These are phyloP conservation scores for Tubosaeta sp. DNA, from an alignment of 768 basidiomycete species.

Conservation along the genomic window DNA sequence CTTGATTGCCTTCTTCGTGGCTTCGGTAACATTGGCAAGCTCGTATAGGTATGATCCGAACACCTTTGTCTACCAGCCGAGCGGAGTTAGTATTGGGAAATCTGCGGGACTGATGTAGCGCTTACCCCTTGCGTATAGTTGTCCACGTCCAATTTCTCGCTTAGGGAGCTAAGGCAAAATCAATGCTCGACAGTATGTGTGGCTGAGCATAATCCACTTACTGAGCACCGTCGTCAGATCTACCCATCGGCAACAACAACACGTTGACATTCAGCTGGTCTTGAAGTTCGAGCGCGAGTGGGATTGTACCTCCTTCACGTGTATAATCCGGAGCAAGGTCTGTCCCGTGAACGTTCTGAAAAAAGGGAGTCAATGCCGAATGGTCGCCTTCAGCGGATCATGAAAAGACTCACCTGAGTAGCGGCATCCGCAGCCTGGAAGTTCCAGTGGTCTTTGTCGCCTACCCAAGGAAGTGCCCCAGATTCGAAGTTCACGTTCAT, in stretches of 20 bases:
- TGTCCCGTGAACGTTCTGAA: background rate
- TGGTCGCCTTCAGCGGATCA: no score
- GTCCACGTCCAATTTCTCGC: slow-evolving; percentile 84
- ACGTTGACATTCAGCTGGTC: slow-evolving; percentile 76
- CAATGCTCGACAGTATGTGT: background rate
- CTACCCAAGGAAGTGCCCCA: slow-evolving; percentile 84
- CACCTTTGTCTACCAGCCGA: background rate
- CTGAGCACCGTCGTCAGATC: slow-evolving; percentile 91
- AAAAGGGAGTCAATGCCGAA: background rate
- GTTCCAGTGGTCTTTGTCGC: slow-evolving; percentile 79
- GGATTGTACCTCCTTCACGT: slow-evolving; percentile 85
- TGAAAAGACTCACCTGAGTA: no score
- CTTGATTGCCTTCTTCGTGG: no score
- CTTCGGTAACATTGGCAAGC: background rate
- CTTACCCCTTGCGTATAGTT: slow-evolving; percentile 44
- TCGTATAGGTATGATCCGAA: background rate
- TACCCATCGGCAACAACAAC: slow-evolving; percentile 81
- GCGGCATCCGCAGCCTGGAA: slow-evolving; percentile 79
- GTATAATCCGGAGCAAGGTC: slow-evolving; percentile 49
- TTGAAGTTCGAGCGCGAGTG: slow-evolving; percentile 86
- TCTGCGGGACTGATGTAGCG: no score
- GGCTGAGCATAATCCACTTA: no score
- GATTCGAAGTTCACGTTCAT: slow-evolving; percentile 59
- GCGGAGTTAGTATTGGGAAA: no score
- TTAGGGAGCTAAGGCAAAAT: slow-evolving; percentile 80